These are phyloP conservation scores for Blastocystis sp. DNA, from an alignment of 352 stramenopile species.

Conservation along the genomic window DNA sequence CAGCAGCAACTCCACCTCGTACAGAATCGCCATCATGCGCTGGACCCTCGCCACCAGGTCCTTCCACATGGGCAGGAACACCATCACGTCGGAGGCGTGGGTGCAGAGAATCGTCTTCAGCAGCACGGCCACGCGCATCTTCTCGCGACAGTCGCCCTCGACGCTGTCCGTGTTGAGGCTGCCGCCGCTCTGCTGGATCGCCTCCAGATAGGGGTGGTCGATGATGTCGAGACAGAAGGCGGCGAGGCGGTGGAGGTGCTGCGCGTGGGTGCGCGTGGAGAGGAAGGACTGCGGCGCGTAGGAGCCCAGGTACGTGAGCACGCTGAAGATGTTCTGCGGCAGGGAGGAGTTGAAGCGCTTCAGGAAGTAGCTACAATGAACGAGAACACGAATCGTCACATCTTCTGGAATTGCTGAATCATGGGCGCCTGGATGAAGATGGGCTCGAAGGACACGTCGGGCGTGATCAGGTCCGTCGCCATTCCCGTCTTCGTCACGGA, in stretches of 20 bases:
- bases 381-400: background rate
- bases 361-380: constrained; percentile 20
- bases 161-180: background rate
- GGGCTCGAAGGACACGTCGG: constrained; percentile 40
- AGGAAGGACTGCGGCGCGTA: constrained; percentile 22
- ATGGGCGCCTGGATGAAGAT: constrained; percentile 44
- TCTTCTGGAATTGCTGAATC: background rate
- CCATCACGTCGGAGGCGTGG: background rate
- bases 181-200: background rate
- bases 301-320: constrained; percentile 33
- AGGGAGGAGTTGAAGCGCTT: constrained; percentile 31
- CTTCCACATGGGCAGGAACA: constrained; percentile 22
- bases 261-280: constrained; percentile 20
- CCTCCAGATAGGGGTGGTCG: background rate
- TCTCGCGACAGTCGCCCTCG: constrained; percentile 29
- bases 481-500: constrained; percentile 20
- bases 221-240: background rate
- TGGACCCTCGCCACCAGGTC: background rate
- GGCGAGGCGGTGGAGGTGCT: constrained; percentile 22
- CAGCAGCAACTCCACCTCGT: background rate
- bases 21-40: background rate
- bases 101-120: constrained; percentile 62
- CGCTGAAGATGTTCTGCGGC: constrained; percentile 20
- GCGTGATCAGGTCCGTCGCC: background rate
- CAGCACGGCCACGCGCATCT: constrained; percentile 26